Conservation (phyloP, 805 yeast species). For the Barnettozyma salicaria region DNA sequence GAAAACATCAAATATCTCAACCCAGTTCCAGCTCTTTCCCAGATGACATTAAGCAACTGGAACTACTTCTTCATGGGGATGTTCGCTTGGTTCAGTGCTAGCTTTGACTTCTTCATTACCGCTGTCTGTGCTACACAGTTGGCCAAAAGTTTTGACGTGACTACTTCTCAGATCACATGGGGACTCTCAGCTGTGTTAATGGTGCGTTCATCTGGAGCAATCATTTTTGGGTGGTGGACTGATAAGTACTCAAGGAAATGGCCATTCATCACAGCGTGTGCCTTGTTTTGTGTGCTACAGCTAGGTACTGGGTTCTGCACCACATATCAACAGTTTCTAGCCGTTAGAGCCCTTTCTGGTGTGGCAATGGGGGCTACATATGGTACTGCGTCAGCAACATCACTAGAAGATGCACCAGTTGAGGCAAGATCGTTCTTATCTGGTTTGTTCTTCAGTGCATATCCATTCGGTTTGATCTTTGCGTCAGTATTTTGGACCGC, state of each 20-base stretch:
- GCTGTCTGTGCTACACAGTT: constrained; percentile 48
- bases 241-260: constrained; percentile 63
- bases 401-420: constrained; percentile 57
- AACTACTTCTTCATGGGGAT: constrained; percentile 50
- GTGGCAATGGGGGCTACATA: constrained; percentile 47
- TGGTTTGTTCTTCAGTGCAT: constrained; percentile 52
- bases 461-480: constrained; percentile 60
- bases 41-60: constrained; percentile 40
- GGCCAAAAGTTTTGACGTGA: constrained; percentile 42
- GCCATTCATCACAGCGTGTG: constrained; percentile 53
- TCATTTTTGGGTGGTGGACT: constrained; percentile 55
- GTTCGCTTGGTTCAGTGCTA: constrained; percentile 63
- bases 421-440: constrained; percentile 57
- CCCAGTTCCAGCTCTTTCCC: constrained; percentile 36
- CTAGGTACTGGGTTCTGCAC: constrained; percentile 60
- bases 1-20: constrained; percentile 28
- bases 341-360: constrained; percentile 58
- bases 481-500: constrained; percentile 63
- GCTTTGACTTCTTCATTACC: constrained; percentile 57
- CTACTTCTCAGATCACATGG: constrained; percentile 56
- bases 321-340: constrained; percentile 52
- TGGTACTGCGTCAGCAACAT: constrained; percentile 39
- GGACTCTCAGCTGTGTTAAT: constrained; percentile 70
- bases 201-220: constrained; percentile 68
- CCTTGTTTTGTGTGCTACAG: constrained; percentile 48